Conservation (phyloP, 2,329 filamentous ascomycete genomes). For the Claviceps arundinis region DNA sequence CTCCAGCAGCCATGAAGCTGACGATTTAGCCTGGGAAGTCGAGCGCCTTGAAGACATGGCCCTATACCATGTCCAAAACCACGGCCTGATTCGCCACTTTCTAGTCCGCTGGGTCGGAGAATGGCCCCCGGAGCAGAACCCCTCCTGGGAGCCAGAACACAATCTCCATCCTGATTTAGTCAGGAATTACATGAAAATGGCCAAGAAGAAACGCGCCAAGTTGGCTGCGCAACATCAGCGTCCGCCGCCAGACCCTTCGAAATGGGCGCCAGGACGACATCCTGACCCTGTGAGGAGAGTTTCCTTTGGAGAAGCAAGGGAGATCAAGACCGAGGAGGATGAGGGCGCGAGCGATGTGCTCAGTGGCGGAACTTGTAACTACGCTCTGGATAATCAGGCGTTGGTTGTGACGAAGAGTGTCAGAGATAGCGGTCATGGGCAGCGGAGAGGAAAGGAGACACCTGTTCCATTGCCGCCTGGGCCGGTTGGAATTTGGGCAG, state of each 20-base stretch:
- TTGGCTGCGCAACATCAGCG: slow-evolving; percentile 1
- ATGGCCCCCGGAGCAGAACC: slow-evolving; percentile 43
- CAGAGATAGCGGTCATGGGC: not conserved
- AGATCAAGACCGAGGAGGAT: not conserved
- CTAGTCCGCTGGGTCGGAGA: slow-evolving; percentile 42
- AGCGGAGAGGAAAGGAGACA: not conserved
- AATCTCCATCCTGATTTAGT: slow-evolving; percentile 33
- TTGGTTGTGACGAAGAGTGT: slow-evolving; percentile 10
- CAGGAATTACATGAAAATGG: slow-evolving; percentile 23
- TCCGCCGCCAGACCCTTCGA: not conserved
- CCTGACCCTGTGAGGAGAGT: slow-evolving; percentile 15
- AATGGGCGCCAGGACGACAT: not conserved
- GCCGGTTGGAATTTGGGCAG: not conserved
- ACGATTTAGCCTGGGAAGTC: slow-evolving; percentile 27
- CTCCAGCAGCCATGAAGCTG: slow-evolving; percentile 1
- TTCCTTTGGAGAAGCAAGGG: slow-evolving; percentile 3
- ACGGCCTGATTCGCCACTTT: slow-evolving; percentile 28
- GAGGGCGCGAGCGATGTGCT: not conserved
- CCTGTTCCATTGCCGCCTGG: not conserved
- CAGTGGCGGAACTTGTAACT: not conserved
- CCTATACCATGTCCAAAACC: slow-evolving; percentile 23
- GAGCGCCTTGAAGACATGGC: slow-evolving; percentile 30
- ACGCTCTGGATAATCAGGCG: slow-evolving; percentile 8
- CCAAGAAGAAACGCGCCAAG: slow-evolving; percentile 12
- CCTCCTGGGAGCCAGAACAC: slow-evolving; percentile 43